Conservation (phyloP, 2,329 filamentous ascomycete genomes). For the Cladosporium sp. region DNA sequence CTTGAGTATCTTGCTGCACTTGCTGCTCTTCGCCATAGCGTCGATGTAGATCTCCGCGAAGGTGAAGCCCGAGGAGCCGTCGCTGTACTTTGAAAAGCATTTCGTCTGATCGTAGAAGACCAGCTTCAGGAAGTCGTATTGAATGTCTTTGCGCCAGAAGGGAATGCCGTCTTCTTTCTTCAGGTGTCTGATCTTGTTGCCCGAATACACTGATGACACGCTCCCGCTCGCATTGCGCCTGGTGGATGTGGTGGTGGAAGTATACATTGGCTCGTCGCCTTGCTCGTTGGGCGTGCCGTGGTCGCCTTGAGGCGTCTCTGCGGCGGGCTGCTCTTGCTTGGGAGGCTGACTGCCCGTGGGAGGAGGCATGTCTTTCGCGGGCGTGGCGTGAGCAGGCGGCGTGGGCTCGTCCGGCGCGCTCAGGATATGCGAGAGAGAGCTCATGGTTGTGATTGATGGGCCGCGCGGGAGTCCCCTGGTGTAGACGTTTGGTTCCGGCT, state of each 20-base stretch:
- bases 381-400: background rate
- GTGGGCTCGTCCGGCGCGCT: slow-evolving; percentile 17
- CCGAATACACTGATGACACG: slow-evolving; percentile 60
- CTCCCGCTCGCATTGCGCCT: slow-evolving; percentile 59
- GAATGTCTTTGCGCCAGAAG: slow-evolving; percentile 80
- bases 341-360: background rate
- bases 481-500: background rate
- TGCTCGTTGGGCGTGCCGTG: background rate
- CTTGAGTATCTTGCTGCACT: slow-evolving; percentile 96
- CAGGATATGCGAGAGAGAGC: slow-evolving; percentile 23
- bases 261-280: slow-evolving; percentile 31
- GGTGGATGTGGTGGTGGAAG: slow-evolving; percentile 46
- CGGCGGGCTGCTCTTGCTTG: slow-evolving; percentile 4
- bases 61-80: slow-evolving; percentile 63
- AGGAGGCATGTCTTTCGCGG: slow-evolving; percentile 4
- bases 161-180: slow-evolving; percentile 88
- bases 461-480: background rate
- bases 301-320: slow-evolving; percentile 4
- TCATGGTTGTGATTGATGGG: slow-evolving; percentile 11
- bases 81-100: slow-evolving; percentile 90
- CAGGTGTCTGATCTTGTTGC: slow-evolving; percentile 73
- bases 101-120: slow-evolving; percentile 69
- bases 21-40: slow-evolving; percentile 96
- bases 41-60: slow-evolving; percentile 98
- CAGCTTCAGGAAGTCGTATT: slow-evolving; percentile 75